Evolutionary conservation across 192 early-diverging fungal species (phyloP), one percentile per base, ranked within the genome.

Genomic region (Entrophospora sp.): DNA sequence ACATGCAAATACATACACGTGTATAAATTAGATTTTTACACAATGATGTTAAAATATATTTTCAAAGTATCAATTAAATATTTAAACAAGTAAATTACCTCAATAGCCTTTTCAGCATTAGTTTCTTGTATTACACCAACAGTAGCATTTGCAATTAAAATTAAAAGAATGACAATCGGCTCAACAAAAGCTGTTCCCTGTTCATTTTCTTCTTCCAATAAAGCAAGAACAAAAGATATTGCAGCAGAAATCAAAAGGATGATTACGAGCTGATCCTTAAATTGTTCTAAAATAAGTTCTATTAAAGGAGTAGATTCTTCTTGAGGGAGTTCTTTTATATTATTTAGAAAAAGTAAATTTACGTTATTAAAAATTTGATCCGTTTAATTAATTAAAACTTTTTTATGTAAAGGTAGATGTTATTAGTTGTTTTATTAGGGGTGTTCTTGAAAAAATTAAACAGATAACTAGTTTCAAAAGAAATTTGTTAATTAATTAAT

Each of bases 41-140:
- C n/a, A n/a, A n/a, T n/a, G n/a, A n/a, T n/a, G n/a, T n/a, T n/a
- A n/a, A n/a, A n/a, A n/a, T n/a, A n/a, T n/a, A n/a, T n/a, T n/a
- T n/a, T n/a, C n/a, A n/a, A n/a, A n/a, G n/a, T n/a, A n/a, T n/a
- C n/a, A n/a, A n/a, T n/a, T n/a, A n/a, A n/a, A n/a, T n/a, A n/a
- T n/a, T n/a, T n/a, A n/a, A n/a, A n/a, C n/a, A n/a, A n/a, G n/a
- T 28, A 51, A 34, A 59, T 31, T 74, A 89, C 89, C 73, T 96
- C 93, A 71, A 99, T 98, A 25, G 97, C 95, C 69, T 91, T 91
- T 79, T 98, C 97, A 25, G 97, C 95, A 43, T 90, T 96, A 16
- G 86, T 83, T 78, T 99, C 97, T 76, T 99, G 95, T 24, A 96
- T 74, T 14, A 98, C 94, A 53, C 97, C 97, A 32, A 99, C 95